Base-by-base conservation (phyloP, 192 early-diverging fungal genomes). In the Coemansia sp. region DNA sequence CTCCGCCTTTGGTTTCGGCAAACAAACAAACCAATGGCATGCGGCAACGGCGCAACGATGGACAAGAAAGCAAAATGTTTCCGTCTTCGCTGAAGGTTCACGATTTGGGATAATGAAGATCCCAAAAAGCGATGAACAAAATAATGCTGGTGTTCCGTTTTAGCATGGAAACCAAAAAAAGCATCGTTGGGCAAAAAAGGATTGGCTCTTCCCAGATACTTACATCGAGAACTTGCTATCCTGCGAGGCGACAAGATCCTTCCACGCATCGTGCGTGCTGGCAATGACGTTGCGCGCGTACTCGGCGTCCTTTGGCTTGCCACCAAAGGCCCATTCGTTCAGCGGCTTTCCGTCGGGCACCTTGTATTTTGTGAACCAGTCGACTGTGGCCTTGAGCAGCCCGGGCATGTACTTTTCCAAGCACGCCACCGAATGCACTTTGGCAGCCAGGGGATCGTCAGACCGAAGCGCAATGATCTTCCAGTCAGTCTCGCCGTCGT, bases 291-390 rank as follows among this genome's bases (percentile, higher is more conserved):
- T 88, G 66, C 76, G 88, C 69, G 97, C 94, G 76, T 95, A 99
- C 73, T 80, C 87, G 26, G 38, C 59, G 24, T 66, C 63, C 5
- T 18, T 87, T 89, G 86, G 94, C 93, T 85, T 92, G 61, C 88
- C 91, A 64, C 82, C 89, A 88, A 99, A 99, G 57, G 97, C 97
- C 86, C 98, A 98, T 83, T 91, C 88, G 89, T 99, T 99, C 86
- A 93, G 94, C 62, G 94, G 95, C 90, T 98, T 98, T 65, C 96
- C 97, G 89, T 99, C 96, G 57, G 97, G 97, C 75, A 97, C 97
- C 87, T 99, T 98, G 93, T 99, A 98, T 86, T 95, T 96, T 73
- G 95, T 92, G 92, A 99, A 98, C 96, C 96, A 99, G 84, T 98
- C 96, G 84, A 97, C 95, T 36, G 95, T 96, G 36, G 96, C 97